Percentiles rank a stretch among this genome's conserved stretches.
Conservation (phyloP, 768 basidiomycete species). For the Lactifluus rugatus region DNA sequence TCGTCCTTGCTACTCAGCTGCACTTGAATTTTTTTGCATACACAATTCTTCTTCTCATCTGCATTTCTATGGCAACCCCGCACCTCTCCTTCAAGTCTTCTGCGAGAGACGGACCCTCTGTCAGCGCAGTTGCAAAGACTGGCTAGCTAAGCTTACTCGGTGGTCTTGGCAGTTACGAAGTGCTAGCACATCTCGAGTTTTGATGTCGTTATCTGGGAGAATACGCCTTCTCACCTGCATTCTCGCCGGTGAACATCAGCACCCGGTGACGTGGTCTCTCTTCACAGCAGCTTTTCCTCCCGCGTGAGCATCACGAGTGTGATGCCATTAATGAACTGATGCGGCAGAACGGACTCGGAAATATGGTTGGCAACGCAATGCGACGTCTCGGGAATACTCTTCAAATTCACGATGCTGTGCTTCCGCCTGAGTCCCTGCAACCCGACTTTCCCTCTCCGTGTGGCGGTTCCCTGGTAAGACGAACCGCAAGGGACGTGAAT, state of each 20-base stretch:
- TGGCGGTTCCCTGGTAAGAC: neutral
- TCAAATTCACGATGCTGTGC: neutral
- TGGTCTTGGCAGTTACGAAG: neutral
- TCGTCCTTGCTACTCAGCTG: too few species aligned
- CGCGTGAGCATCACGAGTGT: neutral
- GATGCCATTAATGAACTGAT: neutral
- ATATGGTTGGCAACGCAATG: neutral
- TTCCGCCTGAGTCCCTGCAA: neutral
- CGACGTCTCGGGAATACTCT: neutral
- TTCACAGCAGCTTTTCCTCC: neutral
- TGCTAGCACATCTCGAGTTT: neutral
- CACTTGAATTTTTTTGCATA: too few species aligned
- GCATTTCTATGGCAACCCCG: neutral
- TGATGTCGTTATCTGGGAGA: neutral
- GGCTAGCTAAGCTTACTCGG: neutral
- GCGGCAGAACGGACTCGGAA: neutral
- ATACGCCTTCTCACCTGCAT: neutral
- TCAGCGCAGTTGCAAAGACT: neutral
- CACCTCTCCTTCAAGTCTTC: neutral
- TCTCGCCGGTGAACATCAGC: neutral
- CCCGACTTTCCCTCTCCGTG: neutral
- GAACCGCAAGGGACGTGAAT: neutral
- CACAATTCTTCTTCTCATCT: neutral
- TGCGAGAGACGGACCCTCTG: neutral
- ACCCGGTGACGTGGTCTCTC: neutral